phyloP scores from a whole-genome alignment of 108 stramenopile species.

The Skeletonema marinoi region DNA sequence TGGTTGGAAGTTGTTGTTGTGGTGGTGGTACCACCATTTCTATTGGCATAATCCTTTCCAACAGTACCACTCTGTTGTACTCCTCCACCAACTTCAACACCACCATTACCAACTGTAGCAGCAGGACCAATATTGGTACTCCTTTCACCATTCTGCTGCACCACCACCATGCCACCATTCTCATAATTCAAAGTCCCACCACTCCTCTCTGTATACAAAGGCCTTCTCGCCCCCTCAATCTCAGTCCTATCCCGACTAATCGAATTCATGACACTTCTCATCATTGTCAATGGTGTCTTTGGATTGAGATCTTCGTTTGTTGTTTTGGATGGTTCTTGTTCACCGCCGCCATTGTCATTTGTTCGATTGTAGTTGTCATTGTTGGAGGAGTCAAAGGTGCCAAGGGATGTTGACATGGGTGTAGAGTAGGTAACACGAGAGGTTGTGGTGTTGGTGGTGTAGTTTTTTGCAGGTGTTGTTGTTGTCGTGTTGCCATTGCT shows the following conservation, averaged over 20 bases:
- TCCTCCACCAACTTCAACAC: background rate
- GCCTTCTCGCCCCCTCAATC: conserved; percentile 21
- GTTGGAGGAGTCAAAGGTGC: background rate
- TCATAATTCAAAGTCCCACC: background rate
- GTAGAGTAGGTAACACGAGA: background rate
- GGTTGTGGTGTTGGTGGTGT: background rate
- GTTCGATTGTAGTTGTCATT: background rate
- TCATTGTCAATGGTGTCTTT: conserved; percentile 42
- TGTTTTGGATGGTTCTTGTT: background rate
- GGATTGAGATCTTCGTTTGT: background rate
- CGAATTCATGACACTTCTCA: conserved; percentile 24
- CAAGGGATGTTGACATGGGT: background rate
- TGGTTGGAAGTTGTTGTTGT: background rate
- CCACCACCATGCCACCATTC: background rate
- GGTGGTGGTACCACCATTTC: background rate
- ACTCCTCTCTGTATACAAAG: background rate
- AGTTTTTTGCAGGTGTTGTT: background rate
- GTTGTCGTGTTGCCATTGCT: background rate
- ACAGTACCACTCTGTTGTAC: background rate
- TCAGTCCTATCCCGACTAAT: conserved; percentile 34
- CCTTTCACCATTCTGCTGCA: conserved; percentile 1
- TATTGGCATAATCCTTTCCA: background rate
- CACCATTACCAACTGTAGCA: background rate
- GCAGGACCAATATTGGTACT: background rate
- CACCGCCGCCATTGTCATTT: background rate